Conservation (phyloP, 2,329 filamentous ascomycete species). For the Seiridium unicorne region DNA sequence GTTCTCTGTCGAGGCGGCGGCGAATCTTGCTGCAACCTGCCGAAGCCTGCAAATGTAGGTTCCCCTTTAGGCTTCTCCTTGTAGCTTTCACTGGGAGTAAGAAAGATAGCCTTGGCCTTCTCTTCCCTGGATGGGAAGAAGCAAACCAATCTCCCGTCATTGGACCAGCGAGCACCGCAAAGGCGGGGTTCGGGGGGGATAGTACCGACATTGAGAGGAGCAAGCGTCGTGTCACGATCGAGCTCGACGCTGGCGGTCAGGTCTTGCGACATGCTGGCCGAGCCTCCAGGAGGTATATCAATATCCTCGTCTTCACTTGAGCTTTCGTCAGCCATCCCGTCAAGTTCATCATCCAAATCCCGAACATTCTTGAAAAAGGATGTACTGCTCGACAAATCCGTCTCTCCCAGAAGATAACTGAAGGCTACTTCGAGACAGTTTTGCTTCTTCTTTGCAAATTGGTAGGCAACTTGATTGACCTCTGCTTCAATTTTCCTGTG, state of each 20-base stretch:
- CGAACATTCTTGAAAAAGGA: slow-evolving; percentile 63
- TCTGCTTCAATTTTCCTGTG: slow-evolving; percentile 53
- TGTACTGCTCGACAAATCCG: slow-evolving; percentile 59
- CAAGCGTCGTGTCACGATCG: slow-evolving; percentile 45
- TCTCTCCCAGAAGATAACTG: slow-evolving; percentile 62
- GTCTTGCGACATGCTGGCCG: slow-evolving; percentile 62
- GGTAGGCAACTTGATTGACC: slow-evolving; percentile 53
- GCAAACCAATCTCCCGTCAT: slow-evolving; percentile 61
- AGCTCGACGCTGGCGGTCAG: slow-evolving; percentile 53
- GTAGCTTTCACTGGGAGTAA: slow-evolving; percentile 41
- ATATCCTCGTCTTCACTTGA: slow-evolving; percentile 80
- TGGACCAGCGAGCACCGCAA: slow-evolving; percentile 61
- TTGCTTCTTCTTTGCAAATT: slow-evolving; percentile 55
- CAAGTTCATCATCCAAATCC: slow-evolving; percentile 58
- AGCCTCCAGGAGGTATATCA: slow-evolving; percentile 50
- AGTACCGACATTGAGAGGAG: slow-evolving; percentile 48
- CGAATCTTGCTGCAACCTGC: slow-evolving; percentile 50
- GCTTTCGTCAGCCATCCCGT: slow-evolving; percentile 67
- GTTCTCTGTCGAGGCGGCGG: slow-evolving; percentile 45
- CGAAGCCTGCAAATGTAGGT: slow-evolving; percentile 57
- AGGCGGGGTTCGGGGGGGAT: slow-evolving; percentile 56
- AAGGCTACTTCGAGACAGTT: slow-evolving; percentile 63
- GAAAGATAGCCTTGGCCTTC: slow-evolving; percentile 50
- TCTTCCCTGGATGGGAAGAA: slow-evolving; percentile 70
- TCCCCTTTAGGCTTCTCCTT: slow-evolving; percentile 51